Conservation (phyloP, 148 eudicot species). For the Drosera capensis region DNA sequence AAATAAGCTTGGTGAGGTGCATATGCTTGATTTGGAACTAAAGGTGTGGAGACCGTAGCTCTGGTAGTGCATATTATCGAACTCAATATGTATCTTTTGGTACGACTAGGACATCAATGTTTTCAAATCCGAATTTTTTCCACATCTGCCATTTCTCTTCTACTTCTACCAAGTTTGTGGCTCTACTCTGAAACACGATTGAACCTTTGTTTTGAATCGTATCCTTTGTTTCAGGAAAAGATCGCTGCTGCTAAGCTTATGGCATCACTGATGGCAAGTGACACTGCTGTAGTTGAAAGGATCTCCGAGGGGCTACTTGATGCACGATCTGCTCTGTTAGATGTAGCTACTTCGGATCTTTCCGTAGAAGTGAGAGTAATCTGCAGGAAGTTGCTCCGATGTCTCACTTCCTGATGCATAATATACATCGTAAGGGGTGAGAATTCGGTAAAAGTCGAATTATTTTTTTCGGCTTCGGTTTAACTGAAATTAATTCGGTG, state of each 20-base stretch:
- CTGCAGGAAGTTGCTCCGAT: constrained; percentile 35
- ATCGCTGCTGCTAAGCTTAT: constrained; percentile 50
- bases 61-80: neutral
- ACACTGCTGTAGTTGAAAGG: constrained; percentile 31
- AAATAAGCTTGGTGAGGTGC: neutral
- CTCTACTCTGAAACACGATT: neutral
- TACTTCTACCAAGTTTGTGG: neutral
- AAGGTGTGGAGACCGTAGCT: no score
- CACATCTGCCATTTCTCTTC: no score
- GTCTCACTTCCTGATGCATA: constrained; percentile 30
- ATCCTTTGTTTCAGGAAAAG: constrained; percentile 33
- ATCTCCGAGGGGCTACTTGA: constrained; percentile 32
- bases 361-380: constrained; percentile 33
- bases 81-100: neutral
- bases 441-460: no score
- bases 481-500: no score
- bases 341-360: constrained; percentile 25
- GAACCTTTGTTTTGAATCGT: constrained; percentile 3
- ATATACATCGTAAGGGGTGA: no score
- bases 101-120: no score
- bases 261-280: constrained; percentile 56
- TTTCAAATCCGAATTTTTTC: no score
- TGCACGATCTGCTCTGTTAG: constrained; percentile 28
- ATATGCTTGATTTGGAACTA: neutral
- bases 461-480: no score